Base-by-base conservation (phyloP, 2,329 filamentous ascomycete species). In the Fusarium annulatum region DNA sequence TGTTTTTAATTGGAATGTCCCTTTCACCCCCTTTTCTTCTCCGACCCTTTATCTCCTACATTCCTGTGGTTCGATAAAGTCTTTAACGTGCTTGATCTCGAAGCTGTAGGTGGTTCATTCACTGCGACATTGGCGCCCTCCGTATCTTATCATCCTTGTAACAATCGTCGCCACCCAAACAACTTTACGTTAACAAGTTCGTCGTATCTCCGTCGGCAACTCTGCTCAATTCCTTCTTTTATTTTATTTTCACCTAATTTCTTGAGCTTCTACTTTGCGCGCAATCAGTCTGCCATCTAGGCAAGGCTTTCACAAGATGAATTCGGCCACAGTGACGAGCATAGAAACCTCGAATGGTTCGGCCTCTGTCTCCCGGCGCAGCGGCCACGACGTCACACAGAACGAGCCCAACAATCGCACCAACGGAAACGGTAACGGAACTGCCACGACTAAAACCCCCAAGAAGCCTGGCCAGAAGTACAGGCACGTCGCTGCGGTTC, bases 401-500 rank as follows among this genome's bases (percentile, higher is more conserved):
- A 73, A 65, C 57, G 75, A 80, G 62, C 65, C 70, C 42, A 65
- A 71, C 45, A 67, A 64, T 56, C 67, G 61, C 58, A 67, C 65
- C 71, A 76, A 70, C 51, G 76, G 76, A 61, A 57, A 75, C 75
- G 76, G 76, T 57, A 57, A 75, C 75, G 30, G 64, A 41, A 76
- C 73, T 43, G 74, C 77, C 56, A 76, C 76, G 23, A 69, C 64
- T 15, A 69, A 76, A 28, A 70, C 73, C 65, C 61, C 73, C 33
- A 62, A 66, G 43, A 75, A 72, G 48, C 66, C 70, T 12, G 67
- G 76, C 26, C 74, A 72, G 78, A 96, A 95, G 82, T 98, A 98
- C 85, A 93, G 94, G 75, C 96, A 99, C 89, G 91, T 97, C 72
- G 94, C 93, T 67, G 95, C 95, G 38, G 91, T 97, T 41, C 96